phyloP scores from a whole-genome alignment of 23 red algal species.

The Cyanidioschyzon merolae region DNA sequence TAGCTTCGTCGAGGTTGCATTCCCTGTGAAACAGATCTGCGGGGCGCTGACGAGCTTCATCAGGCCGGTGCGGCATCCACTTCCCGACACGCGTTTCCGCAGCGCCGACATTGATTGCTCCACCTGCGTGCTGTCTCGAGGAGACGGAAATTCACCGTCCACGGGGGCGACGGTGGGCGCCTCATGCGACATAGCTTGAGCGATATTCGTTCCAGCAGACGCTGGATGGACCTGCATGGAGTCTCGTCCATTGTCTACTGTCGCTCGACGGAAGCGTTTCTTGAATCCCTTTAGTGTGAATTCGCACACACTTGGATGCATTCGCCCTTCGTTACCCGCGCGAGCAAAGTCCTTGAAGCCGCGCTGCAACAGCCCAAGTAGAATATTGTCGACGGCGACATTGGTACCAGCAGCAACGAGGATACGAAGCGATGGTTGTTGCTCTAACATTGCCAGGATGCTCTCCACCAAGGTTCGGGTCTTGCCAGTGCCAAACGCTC shows the following conservation, averaged over 20 bases:
- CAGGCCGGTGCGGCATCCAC: not conserved
- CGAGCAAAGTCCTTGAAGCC: not conserved
- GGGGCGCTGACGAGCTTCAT: not conserved
- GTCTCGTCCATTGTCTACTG: not conserved
- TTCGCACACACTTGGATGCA: not conserved
- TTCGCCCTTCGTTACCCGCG: not conserved
- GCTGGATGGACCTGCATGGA: not conserved
- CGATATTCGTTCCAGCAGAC: not conserved
- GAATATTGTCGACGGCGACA: conserved; percentile 4
- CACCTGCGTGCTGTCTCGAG: too few relatives aligned
- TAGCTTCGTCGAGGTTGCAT: too few relatives aligned
- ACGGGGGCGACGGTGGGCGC: not conserved
- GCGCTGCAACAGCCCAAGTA: not conserved
- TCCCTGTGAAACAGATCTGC: not conserved
- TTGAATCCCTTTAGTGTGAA: not conserved
- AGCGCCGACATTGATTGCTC: not conserved
- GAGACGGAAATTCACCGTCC: not conserved
- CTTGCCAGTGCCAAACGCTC: conserved; percentile 17
- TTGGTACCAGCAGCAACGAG: conserved; percentile 3
- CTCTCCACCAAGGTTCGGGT: not conserved
- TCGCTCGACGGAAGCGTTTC: not conserved
- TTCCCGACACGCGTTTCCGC: not conserved
- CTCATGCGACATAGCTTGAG: not conserved
- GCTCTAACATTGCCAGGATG: not conserved
- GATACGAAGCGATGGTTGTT: not conserved